phyloP scores from a whole-genome alignment of 164 flowering plant species.

The Paratinospora sagittata region DNA sequence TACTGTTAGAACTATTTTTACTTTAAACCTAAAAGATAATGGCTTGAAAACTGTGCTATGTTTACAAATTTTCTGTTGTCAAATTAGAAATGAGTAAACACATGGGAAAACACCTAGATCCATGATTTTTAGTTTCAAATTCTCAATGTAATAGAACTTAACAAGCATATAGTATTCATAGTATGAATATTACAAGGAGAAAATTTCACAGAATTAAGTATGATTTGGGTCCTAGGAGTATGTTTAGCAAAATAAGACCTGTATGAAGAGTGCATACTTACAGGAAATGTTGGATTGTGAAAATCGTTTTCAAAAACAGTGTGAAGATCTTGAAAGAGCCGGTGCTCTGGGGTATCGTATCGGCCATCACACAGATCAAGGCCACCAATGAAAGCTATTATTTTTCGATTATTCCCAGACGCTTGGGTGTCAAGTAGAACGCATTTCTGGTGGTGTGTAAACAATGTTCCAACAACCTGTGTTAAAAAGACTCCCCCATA shows the following conservation, averaged over 20 bases:
- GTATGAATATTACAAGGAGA: not conserved
- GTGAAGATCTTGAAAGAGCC: slow-evolving; percentile 59
- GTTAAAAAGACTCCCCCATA: slow-evolving; percentile 20
- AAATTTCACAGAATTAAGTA: not conserved
- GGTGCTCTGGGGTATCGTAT: slow-evolving; percentile 82
- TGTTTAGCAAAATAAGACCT: not conserved
- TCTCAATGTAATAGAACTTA: not conserved
- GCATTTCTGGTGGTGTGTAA: slow-evolving; percentile 87
- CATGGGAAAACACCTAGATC: too few species aligned
- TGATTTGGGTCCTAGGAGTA: not conserved
- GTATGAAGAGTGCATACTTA: slow-evolving; percentile 23
- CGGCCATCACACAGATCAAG: slow-evolving; percentile 84
- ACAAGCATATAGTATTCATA: not conserved
- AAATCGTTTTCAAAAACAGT: slow-evolving; percentile 53
- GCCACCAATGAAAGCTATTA: slow-evolving; percentile 74
- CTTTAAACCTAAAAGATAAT: not conserved
- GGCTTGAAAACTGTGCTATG: not conserved
- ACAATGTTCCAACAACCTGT: slow-evolving; percentile 80
- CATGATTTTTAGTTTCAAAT: too few species aligned
- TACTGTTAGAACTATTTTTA: not conserved
- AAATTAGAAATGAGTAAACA: not conserved
- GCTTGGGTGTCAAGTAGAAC: slow-evolving; percentile 70
- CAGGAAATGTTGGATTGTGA: slow-evolving; percentile 73
- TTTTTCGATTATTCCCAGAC: slow-evolving; percentile 56
- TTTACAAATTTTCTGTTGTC: too few species aligned